These are phyloP conservation scores for Rutstroemia sp. DNA, from an alignment of 2,329 filamentous ascomycete genomes.

Conservation along the genomic window DNA sequence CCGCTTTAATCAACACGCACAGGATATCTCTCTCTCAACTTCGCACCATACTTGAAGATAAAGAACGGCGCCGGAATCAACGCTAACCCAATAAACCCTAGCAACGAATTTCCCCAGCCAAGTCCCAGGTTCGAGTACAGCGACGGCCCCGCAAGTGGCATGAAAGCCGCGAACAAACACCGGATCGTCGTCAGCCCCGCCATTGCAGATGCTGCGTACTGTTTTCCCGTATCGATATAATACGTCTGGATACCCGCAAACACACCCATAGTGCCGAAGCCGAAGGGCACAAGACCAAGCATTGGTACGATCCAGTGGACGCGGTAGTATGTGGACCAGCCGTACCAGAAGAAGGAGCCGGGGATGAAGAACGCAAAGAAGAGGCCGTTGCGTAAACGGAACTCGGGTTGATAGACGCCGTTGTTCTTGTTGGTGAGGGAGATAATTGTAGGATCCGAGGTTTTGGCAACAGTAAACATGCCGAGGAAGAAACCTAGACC, in stretches of 20 bases:
- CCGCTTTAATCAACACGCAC: background rate
- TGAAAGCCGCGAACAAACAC: constrained; percentile 39
- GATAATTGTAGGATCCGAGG: constrained; percentile 40
- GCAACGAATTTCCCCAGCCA: constrained; percentile 8
- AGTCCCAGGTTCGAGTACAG: constrained; percentile 3
- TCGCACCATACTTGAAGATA: background rate
- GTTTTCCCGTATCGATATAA: constrained; percentile 37
- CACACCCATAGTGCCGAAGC: constrained; percentile 36
- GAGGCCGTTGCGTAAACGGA: constrained; percentile 36
- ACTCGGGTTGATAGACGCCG: constrained; percentile 25
- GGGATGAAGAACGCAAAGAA: constrained; percentile 38
- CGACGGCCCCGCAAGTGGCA: constrained; percentile 42
- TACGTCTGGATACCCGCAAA: constrained; percentile 36
- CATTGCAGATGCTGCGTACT: constrained; percentile 33
- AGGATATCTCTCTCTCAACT: background rate
- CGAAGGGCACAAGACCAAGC: constrained; percentile 33
- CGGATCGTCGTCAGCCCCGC: constrained; percentile 33
- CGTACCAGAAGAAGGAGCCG: constrained; percentile 37
- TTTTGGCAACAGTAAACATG: constrained; percentile 34
- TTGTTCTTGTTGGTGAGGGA: constrained; percentile 38
- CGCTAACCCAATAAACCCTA: constrained; percentile 7
- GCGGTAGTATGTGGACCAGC: constrained; percentile 35
- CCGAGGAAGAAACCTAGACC: constrained; percentile 36
- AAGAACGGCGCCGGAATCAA: background rate
- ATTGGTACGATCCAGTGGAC: constrained; percentile 39